Evolutionary conservation across 106 monocot species (phyloP).

Genomic region (Platanthera zijinensis): DNA sequence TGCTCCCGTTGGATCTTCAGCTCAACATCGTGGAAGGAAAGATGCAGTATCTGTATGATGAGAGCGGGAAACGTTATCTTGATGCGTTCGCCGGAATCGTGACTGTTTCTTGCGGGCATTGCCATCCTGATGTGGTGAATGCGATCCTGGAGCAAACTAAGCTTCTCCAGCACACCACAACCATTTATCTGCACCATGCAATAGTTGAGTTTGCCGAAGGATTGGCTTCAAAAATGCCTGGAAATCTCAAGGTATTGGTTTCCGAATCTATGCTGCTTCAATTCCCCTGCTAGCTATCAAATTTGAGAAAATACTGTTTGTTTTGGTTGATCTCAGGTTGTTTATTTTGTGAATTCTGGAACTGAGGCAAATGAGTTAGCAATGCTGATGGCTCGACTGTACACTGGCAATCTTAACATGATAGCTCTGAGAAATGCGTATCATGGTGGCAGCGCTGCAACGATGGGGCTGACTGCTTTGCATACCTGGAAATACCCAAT

Average conservation of each 20-base stretch:
- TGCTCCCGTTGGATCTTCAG: constrained; percentile 18
- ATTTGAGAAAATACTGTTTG: background rate
- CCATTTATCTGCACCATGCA: constrained; percentile 90
- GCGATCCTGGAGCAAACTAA: constrained; percentile 76
- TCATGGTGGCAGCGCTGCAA: constrained; percentile 96
- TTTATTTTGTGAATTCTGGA: constrained; percentile 99
- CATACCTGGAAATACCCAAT: constrained; percentile 97
- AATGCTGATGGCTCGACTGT: constrained; percentile 89
- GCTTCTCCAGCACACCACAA: constrained; percentile 89
- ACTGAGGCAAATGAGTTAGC: constrained; percentile 99
- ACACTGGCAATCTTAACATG: constrained; percentile 89
- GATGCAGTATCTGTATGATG: constrained; percentile 97
- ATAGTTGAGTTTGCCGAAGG: constrained; percentile 95
- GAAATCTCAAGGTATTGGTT: constrained; percentile 64
- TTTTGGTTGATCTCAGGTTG: constrained; percentile 51
- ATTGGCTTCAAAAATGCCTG: constrained; percentile 93
- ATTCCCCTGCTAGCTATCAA: background rate
- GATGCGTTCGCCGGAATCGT: constrained; percentile 95
- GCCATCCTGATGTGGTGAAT: constrained; percentile 87
- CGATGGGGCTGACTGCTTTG: constrained; percentile 79
- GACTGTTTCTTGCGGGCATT: constrained; percentile 93
- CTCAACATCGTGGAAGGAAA: constrained; percentile 97
- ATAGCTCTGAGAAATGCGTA: constrained; percentile 94
- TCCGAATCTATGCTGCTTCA: background rate
- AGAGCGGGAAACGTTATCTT: constrained; percentile 83